Percentiles rank a stretch among this genome's conserved stretches.
phyloP scores from a whole-genome alignment of 306 rosid genomes.

The Dryas alaskensis region DNA sequence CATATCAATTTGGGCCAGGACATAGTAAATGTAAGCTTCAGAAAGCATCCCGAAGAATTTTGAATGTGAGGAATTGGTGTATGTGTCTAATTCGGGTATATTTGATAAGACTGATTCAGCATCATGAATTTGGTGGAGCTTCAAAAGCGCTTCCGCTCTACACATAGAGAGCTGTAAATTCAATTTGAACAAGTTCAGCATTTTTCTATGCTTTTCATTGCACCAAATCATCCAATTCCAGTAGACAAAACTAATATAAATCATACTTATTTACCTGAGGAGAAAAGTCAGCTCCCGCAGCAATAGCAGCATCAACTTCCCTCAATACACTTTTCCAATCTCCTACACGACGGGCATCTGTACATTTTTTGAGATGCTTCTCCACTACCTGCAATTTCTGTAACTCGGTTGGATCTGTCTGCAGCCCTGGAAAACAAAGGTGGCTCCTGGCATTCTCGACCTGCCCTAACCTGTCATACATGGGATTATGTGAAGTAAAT shows the following conservation, averaged over 20 bases:
- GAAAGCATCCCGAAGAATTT: conserved; percentile 75
- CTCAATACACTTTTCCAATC: conserved; percentile 79
- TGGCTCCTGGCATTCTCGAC: conserved; percentile 80
- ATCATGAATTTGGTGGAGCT: conserved; percentile 82
- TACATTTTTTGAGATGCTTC: conserved; percentile 70
- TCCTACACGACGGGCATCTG: conserved; percentile 63
- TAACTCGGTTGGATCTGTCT: conserved; percentile 54
- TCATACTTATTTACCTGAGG: conserved; percentile 54
- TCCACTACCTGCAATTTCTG: conserved; percentile 68
- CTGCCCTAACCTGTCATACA: conserved; percentile 71
- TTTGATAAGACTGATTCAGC: conserved; percentile 53
- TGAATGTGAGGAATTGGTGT: conserved; percentile 35
- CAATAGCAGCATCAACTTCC: conserved; percentile 65
- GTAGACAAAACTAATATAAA: not conserved
- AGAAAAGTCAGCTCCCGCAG: conserved; percentile 74
- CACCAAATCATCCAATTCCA: not conserved
- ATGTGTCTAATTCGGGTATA: conserved; percentile 43
- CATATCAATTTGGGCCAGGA: conserved; percentile 78
- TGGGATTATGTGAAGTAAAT: not conserved
- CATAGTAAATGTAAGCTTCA: conserved; percentile 68
- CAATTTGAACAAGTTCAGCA: conserved; percentile 66
- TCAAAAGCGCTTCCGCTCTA: conserved; percentile 91
- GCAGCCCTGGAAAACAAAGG: conserved; percentile 50
- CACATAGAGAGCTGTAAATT: conserved; percentile 91
- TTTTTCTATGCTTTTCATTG: conserved; percentile 8